Conservation (phyloP, 345 rosid species). For the Populus pruinosa region DNA sequence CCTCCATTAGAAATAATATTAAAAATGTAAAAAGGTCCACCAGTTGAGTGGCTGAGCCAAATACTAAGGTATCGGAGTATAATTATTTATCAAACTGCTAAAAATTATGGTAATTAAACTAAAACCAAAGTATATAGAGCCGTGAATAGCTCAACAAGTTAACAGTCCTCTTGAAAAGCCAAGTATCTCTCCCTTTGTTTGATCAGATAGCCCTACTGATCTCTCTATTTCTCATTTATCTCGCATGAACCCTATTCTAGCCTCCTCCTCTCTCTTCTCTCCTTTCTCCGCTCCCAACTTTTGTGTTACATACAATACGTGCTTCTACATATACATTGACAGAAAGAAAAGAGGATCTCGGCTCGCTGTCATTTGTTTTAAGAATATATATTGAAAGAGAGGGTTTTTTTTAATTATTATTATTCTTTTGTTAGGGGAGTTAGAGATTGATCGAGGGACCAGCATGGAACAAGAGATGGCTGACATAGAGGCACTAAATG, state of each 20-base stretch:
- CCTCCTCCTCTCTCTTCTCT: neutral
- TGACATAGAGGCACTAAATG: slow-evolving; percentile 30
- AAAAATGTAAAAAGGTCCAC: neutral
- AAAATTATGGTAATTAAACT: neutral
- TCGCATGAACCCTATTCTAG: slow-evolving; percentile 1
- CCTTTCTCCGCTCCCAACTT: neutral
- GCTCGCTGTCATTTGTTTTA: neutral
- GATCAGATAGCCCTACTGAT: neutral
- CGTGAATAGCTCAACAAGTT: neutral
- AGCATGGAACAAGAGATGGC: slow-evolving; percentile 6
- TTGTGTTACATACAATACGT: neutral
- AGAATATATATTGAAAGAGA: neutral
- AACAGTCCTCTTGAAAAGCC: neutral
- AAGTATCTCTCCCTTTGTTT: neutral
- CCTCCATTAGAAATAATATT: too few relatives aligned
- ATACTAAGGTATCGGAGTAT: neutral
- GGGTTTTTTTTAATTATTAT: neutral
- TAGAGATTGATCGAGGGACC: neutral
- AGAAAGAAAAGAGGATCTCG: neutral
- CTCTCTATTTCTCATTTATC: neutral
- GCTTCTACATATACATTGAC: neutral
- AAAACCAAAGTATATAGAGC: neutral
- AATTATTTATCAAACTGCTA: neutral
- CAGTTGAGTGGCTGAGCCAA: neutral
- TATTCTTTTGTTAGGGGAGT: too few relatives aligned